phyloP scores from a whole-genome alignment of 2,329 filamentous ascomycete species.

The Xylariales sp. region DNA sequence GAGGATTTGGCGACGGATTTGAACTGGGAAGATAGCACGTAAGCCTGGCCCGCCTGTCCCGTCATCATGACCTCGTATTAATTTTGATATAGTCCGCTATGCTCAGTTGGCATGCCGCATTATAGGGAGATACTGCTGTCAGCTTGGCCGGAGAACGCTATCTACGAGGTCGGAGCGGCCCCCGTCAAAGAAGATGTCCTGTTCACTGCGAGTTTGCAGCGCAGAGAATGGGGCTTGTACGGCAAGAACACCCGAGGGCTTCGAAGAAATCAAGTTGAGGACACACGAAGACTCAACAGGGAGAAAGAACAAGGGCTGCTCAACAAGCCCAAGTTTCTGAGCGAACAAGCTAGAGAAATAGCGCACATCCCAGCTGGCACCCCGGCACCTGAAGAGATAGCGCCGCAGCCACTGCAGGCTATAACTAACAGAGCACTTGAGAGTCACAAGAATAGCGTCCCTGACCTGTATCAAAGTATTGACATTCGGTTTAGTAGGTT shows the following conservation, averaged over 20 bases:
- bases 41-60: conserved; percentile 30
- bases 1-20: conserved; percentile 53
- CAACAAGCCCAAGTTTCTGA: conserved; percentile 84
- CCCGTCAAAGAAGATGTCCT: conserved; percentile 69
- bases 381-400: conserved; percentile 36
- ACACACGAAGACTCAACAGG: conserved; percentile 54
- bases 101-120: conserved; percentile 83
- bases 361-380: conserved; percentile 40
- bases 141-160: conserved; percentile 78
- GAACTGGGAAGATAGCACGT: conserved; percentile 69
- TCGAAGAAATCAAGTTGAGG: conserved; percentile 77
- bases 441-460: conserved; percentile 74
- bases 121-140: conserved; percentile 86
- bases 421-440: conserved; percentile 67
- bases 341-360: conserved; percentile 78
- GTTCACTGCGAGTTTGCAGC: conserved; percentile 63
- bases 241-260: conserved; percentile 70
- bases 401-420: conserved; percentile 57
- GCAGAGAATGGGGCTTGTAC: conserved; percentile 71
- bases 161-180: conserved; percentile 82
- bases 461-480: conserved; percentile 85
- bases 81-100: conserved; percentile 59
- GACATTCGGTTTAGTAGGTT: conserved; percentile 99
- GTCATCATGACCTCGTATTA: conserved; percentile 8
- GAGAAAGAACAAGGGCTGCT: conserved; percentile 59